These are phyloP conservation scores for Amanita pseudoporphyria DNA, from an alignment of 768 basidiomycete genomes.

Conservation along the genomic window DNA sequence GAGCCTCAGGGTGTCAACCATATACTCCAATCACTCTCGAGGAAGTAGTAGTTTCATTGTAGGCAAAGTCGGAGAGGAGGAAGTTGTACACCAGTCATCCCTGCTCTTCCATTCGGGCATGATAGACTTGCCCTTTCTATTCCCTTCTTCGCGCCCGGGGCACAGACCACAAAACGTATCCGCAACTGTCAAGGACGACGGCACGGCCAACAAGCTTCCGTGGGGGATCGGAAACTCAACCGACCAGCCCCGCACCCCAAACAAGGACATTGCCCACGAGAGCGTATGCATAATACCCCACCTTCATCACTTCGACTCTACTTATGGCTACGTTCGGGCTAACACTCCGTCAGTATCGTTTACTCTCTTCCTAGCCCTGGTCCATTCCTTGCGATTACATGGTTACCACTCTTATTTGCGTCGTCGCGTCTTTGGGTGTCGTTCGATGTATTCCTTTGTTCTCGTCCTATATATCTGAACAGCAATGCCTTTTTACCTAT, in stretches of 20 bases:
- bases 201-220: not conserved
- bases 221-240: not conserved
- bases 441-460: not conserved
- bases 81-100: not conserved
- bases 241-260: not conserved
- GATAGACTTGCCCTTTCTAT: not conserved
- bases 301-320: not conserved
- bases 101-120: not conserved
- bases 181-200: not conserved
- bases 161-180: not conserved
- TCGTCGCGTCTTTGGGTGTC: not conserved
- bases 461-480: not conserved
- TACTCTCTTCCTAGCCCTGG: not conserved
- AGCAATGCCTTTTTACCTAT: not conserved
- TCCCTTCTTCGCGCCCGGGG: not conserved
- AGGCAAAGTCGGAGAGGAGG: not conserved
- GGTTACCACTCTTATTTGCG: not conserved
- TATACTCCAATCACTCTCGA: slow-evolving; percentile 29
- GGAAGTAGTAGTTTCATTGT: not conserved
- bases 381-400: not conserved
- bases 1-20: slow-evolving; percentile 43
- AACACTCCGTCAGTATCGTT: not conserved
- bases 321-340: not conserved
- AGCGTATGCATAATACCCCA: not conserved
- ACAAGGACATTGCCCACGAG: not conserved